phyloP scores from a whole-genome alignment of 192 early-diverging fungal genomes.

The Backusella psychrophila region DNA sequence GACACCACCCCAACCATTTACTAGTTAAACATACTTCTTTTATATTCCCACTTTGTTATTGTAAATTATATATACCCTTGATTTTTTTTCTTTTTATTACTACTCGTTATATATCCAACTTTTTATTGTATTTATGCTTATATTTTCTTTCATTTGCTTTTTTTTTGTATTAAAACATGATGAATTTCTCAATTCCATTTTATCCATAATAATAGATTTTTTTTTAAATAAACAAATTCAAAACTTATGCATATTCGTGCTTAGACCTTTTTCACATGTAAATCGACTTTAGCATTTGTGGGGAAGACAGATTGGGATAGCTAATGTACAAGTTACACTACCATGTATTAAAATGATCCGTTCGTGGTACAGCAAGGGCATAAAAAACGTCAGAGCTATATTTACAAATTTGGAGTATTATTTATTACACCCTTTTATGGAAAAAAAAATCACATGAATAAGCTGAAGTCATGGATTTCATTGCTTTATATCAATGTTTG shows the following conservation, averaged over 20 bases:
- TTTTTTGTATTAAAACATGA: not conserved
- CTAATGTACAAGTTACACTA: not conserved
- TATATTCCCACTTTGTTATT: not conserved
- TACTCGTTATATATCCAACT: not conserved
- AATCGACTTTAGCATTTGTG: not conserved
- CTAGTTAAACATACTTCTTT: not conserved
- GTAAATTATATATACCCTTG: slow-evolving; percentile 8
- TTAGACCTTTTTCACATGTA: not conserved
- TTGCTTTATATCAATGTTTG: not conserved
- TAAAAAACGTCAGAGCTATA: not conserved
- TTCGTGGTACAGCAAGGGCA: not conserved
- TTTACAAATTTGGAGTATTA: not conserved
- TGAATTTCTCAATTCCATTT: not conserved
- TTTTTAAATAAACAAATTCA: not conserved
- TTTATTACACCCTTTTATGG: not conserved
- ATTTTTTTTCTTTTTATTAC: not conserved
- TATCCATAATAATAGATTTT: slow-evolving; percentile 1
- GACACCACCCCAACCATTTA: not conserved
- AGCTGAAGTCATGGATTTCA: not conserved
- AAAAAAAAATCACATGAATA: not conserved
- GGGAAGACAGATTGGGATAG: not conserved
- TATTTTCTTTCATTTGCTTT: not conserved
- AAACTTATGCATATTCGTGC: not conserved
- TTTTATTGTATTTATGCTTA: slow-evolving; percentile 4
- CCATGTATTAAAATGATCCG: not conserved